Conservation (phyloP, 768 basidiomycete genomes). For the Tephrocybe sp. region DNA sequence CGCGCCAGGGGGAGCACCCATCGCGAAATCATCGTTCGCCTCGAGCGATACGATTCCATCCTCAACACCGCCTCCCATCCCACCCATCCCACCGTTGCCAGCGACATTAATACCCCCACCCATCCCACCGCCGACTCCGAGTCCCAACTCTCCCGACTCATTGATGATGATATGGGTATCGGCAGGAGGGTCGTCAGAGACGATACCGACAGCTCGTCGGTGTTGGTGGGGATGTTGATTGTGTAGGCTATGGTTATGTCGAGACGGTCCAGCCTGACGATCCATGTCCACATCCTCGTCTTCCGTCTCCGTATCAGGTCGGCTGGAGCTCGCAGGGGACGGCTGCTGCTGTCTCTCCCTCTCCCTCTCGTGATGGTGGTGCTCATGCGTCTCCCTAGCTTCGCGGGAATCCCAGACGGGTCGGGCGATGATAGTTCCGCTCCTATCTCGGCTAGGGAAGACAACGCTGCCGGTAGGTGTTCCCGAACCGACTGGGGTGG, state of each 20-base stretch:
- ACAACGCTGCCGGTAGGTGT: slow-evolving; percentile 63
- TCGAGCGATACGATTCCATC: slow-evolving; percentile 76
- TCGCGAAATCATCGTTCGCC: slow-evolving; percentile 83
- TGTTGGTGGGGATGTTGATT: slow-evolving; percentile 13
- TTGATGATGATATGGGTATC: slow-evolving; percentile 47
- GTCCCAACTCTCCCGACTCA: slow-evolving; percentile 15
- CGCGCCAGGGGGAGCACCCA: slow-evolving; percentile 88
- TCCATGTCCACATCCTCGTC: slow-evolving; percentile 54
- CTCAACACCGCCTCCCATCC: slow-evolving; percentile 49
- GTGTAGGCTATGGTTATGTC: slow-evolving; percentile 5
- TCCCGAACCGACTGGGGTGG: slow-evolving; percentile 56
- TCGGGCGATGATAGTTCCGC: slow-evolving; percentile 72
- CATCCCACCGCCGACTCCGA: slow-evolving; percentile 19
- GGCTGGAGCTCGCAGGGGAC: slow-evolving; percentile 14
- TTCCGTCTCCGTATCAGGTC: slow-evolving; percentile 76
- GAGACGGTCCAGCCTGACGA: neutral
- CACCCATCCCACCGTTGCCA: slow-evolving; percentile 39
- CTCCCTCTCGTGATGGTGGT: slow-evolving; percentile 13
- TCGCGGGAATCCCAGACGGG: slow-evolving; percentile 64
- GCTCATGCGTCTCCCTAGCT: no score
- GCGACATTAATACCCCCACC: slow-evolving; percentile 21
- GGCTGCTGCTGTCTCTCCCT: slow-evolving; percentile 3
- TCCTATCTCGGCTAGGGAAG: slow-evolving; percentile 63
- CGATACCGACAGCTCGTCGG: slow-evolving; percentile 37
- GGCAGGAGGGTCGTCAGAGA: slow-evolving; percentile 33